Percentiles rank a stretch among this genome's conserved stretches.
Conservation (phyloP, 2,329 filamentous ascomycete species). For the Teratosphaeria nubilosa region DNA sequence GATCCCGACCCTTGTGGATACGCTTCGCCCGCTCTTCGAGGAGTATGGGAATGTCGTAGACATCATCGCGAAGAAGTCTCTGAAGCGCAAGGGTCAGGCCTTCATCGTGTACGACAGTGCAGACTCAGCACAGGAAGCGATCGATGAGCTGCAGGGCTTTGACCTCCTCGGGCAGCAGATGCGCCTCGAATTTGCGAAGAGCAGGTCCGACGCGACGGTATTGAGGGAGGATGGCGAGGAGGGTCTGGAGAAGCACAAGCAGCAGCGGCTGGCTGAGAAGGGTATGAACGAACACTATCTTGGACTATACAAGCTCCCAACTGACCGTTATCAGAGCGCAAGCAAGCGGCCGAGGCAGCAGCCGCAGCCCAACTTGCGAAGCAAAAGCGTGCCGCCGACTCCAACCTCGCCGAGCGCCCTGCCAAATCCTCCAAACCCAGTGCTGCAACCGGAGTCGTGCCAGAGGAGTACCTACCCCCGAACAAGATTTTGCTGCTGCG, state of each 20-base stretch:
- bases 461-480: slow-evolving; percentile 95
- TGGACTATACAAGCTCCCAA: slow-evolving; percentile 34
- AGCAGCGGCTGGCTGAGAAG: slow-evolving; percentile 76
- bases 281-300: slow-evolving; percentile 41
- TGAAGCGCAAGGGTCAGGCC: slow-evolving; percentile 89
- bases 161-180: slow-evolving; percentile 88
- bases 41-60: slow-evolving; percentile 83
- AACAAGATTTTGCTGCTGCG: slow-evolving; percentile 96
- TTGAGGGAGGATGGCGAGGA: slow-evolving; percentile 60
- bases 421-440: slow-evolving; percentile 58
- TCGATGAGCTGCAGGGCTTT: slow-evolving; percentile 86
- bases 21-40: slow-evolving; percentile 68
- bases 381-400: slow-evolving; percentile 46
- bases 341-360: slow-evolving; percentile 71
- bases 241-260: slow-evolving; percentile 81
- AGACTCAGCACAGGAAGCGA: slow-evolving; percentile 69
- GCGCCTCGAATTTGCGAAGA: slow-evolving; percentile 70
- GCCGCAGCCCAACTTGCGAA: slow-evolving; percentile 29
- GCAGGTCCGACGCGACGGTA: slow-evolving; percentile 79
- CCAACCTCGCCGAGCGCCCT: slow-evolving; percentile 42
- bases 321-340: slow-evolving; percentile 46
- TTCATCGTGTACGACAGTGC: slow-evolving; percentile 82
- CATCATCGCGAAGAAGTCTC: slow-evolving; percentile 76
- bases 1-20: slow-evolving; percentile 61
- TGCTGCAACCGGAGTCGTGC: slow-evolving; percentile 60